Percentiles rank a stretch among this genome's conserved stretches.
Conservation (phyloP, 345 rosid species). For the Arabis alpina region DNA sequence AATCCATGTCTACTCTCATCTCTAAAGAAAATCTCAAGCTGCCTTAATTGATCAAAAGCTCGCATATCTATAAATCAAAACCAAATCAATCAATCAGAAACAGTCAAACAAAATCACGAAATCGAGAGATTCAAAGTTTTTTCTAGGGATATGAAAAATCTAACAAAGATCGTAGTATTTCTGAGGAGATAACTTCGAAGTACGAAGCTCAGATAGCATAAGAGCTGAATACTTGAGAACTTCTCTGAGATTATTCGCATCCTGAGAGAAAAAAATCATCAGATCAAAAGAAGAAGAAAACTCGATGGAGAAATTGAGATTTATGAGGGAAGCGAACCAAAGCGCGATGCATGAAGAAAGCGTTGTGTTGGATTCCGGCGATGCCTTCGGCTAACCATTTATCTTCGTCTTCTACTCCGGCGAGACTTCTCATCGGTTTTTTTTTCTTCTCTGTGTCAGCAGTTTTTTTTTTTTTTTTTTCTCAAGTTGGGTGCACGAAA, state of each 20-base stretch:
- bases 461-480: constrained; percentile 27
- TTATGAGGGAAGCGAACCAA: constrained; percentile 48
- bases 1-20: constrained; percentile 84
- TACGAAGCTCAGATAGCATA: constrained; percentile 92
- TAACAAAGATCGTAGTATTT: constrained; percentile 87
- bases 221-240: constrained; percentile 87
- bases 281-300: constrained; percentile 18
- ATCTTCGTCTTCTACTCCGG: constrained; percentile 81
- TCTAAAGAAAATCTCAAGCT: constrained; percentile 80
- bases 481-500: constrained; percentile 23
- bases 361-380: constrained; percentile 89
- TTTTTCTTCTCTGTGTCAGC: constrained; percentile 38
- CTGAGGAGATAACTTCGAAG: constrained; percentile 92
- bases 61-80: constrained; percentile 61
- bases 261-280: constrained; percentile 46
- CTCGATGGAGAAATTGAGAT: background rate
- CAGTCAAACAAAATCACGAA: constrained; percentile 26
- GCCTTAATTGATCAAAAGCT: constrained; percentile 87
- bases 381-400: constrained; percentile 98
- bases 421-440: constrained; percentile 41
- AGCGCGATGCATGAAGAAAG: constrained; percentile 90
- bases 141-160: constrained; percentile 17
- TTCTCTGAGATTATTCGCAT: constrained; percentile 81
- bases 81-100: constrained; percentile 10
- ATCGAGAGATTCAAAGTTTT: constrained; percentile 29